A percentile compares a stretch with the other conserved stretches of the same genome.
These are phyloP conservation scores for Tolypocladium album DNA, from an alignment of 2,329 filamentous ascomycete genomes.

Conservation along the genomic window DNA sequence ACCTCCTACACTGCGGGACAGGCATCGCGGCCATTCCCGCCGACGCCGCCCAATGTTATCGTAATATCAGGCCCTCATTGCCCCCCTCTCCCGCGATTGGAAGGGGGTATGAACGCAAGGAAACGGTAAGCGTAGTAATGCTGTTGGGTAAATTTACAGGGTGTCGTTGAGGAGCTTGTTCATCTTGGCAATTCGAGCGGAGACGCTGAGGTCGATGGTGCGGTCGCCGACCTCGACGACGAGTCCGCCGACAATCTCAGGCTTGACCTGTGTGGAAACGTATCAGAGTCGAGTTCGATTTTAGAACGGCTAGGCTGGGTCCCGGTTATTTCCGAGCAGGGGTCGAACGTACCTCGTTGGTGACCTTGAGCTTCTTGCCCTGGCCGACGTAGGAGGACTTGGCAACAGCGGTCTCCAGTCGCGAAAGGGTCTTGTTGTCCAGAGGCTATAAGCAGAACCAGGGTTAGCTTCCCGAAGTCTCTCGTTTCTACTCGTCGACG, in stretches of 20 bases:
- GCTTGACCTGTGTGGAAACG: conserved; percentile 60
- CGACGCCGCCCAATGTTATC: background rate
- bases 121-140: conserved; percentile 13
- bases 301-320: background rate
- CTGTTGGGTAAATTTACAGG: conserved; percentile 58
- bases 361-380: conserved; percentile 97
- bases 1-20: conserved; percentile 5
- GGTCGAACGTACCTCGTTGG: conserved; percentile 57
- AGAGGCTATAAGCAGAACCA: conserved; percentile 51
- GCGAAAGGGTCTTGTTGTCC: conserved; percentile 74
- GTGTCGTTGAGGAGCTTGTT: conserved; percentile 98
- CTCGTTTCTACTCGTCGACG: background rate
- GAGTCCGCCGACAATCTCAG: conserved; percentile 87
- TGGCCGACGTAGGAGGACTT: conserved; percentile 83
- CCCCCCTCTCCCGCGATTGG: background rate
- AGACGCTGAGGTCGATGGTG: conserved; percentile 95
- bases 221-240: conserved; percentile 95
- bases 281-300: background rate
- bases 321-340: background rate
- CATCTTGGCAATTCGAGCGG: conserved; percentile 90
- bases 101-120: conserved; percentile 13
- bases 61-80: background rate
- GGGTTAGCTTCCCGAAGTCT: background rate
- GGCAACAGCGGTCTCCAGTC: conserved; percentile 76
- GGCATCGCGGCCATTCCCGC: background rate